A percentile compares a stretch with the other conserved stretches of the same genome.
phyloP scores from a whole-genome alignment of 169 alveolate genomes.

The Plasmodium berghei region DNA sequence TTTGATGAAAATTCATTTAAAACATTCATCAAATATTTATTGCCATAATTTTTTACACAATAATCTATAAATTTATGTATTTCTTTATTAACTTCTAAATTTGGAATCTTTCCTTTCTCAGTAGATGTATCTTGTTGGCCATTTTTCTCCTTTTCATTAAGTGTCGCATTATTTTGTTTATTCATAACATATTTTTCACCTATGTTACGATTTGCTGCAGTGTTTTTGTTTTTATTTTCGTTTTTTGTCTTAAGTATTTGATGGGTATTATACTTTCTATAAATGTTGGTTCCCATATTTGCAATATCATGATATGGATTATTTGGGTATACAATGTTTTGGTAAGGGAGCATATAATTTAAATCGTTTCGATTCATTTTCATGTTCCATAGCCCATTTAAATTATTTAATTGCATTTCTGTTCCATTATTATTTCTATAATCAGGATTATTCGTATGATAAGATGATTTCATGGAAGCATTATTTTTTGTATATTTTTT shows the following conservation, averaged over 20 bases:
- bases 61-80: conserved; percentile 69
- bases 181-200: neutral
- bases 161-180: neutral
- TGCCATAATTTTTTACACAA: conserved; percentile 70
- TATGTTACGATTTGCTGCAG: neutral
- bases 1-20: conserved; percentile 33
- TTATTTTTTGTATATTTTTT: neutral
- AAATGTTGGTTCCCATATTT: neutral
- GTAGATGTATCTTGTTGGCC: neutral
- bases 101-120: conserved; percentile 6
- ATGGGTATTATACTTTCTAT: neutral
- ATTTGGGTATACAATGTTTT: neutral
- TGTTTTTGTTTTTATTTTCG: neutral
- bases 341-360: too few species aligned
- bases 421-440: neutral
- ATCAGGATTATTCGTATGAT: too few species aligned
- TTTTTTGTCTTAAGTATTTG: neutral
- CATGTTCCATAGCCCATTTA: neutral
- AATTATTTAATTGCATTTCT: neutral
- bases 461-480: too few species aligned
- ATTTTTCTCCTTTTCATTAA: neutral
- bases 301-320: neutral
- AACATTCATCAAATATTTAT: conserved; percentile 37
- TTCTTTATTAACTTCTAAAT: conserved; percentile 64
- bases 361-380: neutral